These are phyloP conservation scores for Plectosphaerella cucumerina DNA, from an alignment of 2,329 filamentous ascomycete species.

Conservation along the genomic window DNA sequence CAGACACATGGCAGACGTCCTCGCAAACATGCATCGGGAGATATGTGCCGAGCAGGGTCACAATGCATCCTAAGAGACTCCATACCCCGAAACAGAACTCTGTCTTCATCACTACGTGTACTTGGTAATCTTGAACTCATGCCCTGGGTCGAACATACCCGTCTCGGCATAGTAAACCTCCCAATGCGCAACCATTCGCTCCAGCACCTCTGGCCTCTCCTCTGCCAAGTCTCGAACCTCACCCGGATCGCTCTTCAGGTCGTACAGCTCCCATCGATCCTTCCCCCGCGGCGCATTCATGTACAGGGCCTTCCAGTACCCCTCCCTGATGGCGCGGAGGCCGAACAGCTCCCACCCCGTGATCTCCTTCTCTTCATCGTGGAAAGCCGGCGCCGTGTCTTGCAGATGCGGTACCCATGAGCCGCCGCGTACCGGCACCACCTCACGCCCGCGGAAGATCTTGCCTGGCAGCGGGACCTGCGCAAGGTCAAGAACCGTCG, in stretches of 20 bases:
- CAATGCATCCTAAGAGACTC: not conserved
- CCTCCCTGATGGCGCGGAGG: constrained; percentile 45
- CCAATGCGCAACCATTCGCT: constrained; percentile 48
- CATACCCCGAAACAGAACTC: not conserved
- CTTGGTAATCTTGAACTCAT: not conserved
- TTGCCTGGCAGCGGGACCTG: constrained; percentile 32
- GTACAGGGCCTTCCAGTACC: constrained; percentile 54
- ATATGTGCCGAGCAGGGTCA: not conserved
- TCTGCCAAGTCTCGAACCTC: constrained; percentile 42
- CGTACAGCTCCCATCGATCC: constrained; percentile 54
- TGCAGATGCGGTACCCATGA: constrained; percentile 37
- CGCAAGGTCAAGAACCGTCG: constrained; percentile 42
- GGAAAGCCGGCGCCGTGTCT: constrained; percentile 29
- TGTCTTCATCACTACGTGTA: not conserved
- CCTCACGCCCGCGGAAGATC: constrained; percentile 36
- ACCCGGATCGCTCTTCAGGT: constrained; percentile 45
- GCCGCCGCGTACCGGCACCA: constrained; percentile 47
- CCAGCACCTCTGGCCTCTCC: constrained; percentile 34
- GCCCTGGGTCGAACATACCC: not conserved
- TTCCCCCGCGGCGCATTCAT: constrained; percentile 44
- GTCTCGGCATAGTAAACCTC: constrained; percentile 40
- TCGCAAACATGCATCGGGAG: not conserved
- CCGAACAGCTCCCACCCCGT: constrained; percentile 53
- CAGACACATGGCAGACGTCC: not conserved
- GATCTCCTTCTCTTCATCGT: constrained; percentile 44